Evolutionary conservation across 1,139 yeast genomes (phyloP), one percentile per base, ranked within the genome.

Genomic region (Eremothecium cymbalariae): DNA sequence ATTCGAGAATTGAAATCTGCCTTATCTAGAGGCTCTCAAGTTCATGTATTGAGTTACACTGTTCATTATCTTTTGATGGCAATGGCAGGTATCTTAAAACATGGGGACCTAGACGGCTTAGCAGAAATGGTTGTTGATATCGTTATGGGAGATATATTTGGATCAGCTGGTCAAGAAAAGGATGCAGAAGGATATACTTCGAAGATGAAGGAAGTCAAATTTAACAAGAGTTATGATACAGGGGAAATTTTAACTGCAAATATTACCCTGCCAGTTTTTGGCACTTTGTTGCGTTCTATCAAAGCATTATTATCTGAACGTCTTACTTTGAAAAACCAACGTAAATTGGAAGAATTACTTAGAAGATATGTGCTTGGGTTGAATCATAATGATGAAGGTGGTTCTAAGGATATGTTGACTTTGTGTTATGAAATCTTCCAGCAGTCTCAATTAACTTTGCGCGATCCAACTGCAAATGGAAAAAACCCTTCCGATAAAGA

Each of bases 101-200:
- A 73, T 41, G 94, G 95, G 4, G 94, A 83, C 42, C 63, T 90
- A 32, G 90, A 86, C 55, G 81, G 74, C 15, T 70, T 81, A 15
- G 72, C 78, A 6, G 63, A 62, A 3, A 48, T 81, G 34, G 62
- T 88, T 12, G 77, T 80, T 43, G 77, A 74, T 18, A 67, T 86
- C 22, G 70, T 88, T 22, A 88, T 90, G 95, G 95, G 86, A 53
- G 96, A 90, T 51, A 72, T 77, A 3, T 88, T 90, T 59, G 99
- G 98, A 12, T 74, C 81, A 4, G 85, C 95, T 6, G 95, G 96
- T 24, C 80, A 80, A 51, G 98, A 90, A 53, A 90, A 93, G 55
- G 98, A 90, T 47, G 88, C 93, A 11, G 96, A 86, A 43, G 95
- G 88, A 18, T 90, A 90, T 52, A 74, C 73, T 34, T 78, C 85